Evolutionary conservation across 2,329 filamentous ascomycete species (phyloP).

Genomic region (Cladosporium sp.): DNA sequence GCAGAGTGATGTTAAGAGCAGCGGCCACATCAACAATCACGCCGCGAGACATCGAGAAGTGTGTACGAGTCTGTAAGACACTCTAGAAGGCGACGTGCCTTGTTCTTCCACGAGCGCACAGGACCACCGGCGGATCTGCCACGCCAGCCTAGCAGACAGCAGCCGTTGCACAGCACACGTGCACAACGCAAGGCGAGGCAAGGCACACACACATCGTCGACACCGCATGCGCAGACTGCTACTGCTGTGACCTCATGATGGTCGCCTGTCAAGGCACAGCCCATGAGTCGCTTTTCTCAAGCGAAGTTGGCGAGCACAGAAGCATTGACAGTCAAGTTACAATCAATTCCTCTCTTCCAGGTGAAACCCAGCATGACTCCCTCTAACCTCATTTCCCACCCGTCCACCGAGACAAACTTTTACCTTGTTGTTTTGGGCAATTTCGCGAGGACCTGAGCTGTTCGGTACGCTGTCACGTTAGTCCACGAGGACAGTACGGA

Average conservation of each 20-base stretch:
- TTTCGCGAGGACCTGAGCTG: neutral
- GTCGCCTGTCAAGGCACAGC: neutral
- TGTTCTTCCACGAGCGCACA: neutral
- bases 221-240: slow-evolving; percentile 1
- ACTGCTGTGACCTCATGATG: no score
- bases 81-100: slow-evolving; percentile 13
- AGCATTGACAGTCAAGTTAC: neutral
- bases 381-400: slow-evolving; percentile 6
- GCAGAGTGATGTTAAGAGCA: slow-evolving; percentile 17
- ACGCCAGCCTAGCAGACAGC: neutral
- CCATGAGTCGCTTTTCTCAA: neutral
- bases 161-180: slow-evolving; percentile 12
- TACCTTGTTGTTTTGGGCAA: neutral
- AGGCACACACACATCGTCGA: neutral
- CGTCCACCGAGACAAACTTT: slow-evolving; percentile 10
- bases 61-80: slow-evolving; percentile 10
- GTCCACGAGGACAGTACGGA: neutral
- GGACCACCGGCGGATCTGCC: neutral
- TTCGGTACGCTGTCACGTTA: neutral
- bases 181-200: slow-evolving; percentile 12
- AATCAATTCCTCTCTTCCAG: neutral
- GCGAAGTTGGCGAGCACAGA: no score
- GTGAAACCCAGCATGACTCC: slow-evolving; percentile 1
- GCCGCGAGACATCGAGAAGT: slow-evolving; percentile 13
- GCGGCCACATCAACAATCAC: neutral